Percentiles rank a stretch among this genome's conserved stretches.
These are phyloP conservation scores for Allium sativum DNA, from an alignment of 106 monocot species.

Conservation along the genomic window DNA sequence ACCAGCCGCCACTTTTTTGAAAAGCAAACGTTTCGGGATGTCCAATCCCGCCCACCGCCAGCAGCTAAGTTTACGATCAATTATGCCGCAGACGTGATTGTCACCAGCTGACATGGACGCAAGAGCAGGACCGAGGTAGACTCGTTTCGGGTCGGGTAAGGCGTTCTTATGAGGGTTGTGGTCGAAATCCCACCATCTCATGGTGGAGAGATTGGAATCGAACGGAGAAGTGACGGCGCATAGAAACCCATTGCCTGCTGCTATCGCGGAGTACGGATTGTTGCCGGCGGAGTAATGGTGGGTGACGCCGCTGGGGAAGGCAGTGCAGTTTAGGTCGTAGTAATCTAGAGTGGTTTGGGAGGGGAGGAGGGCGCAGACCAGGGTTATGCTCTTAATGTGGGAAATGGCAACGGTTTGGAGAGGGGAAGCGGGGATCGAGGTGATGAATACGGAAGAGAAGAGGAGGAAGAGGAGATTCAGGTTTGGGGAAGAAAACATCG, in stretches of 20 bases:
- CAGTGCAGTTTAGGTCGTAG: conserved; percentile 49
- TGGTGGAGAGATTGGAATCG: conserved; percentile 12
- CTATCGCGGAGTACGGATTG: conserved; percentile 48
- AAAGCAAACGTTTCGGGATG: conserved; percentile 3
- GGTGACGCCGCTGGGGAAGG: conserved; percentile 11
- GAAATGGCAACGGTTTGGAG: conserved; percentile 63
- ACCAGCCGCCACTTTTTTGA: conserved; percentile 56
- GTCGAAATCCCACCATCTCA: conserved; percentile 80
- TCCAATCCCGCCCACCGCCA: conserved; percentile 63
- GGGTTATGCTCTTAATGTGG: conserved; percentile 16
- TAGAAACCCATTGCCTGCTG: conserved; percentile 74
- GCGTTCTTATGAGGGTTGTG: neutral
- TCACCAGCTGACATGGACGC: conserved; percentile 33
- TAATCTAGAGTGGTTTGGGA: neutral
- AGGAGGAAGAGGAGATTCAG: neutral
- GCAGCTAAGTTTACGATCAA: conserved; percentile 22
- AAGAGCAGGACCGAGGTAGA: conserved; percentile 44
- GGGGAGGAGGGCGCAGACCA: conserved; percentile 62
- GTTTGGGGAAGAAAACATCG: conserved; percentile 23
- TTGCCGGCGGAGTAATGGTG: conserved; percentile 25
- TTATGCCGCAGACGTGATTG: conserved; percentile 69
- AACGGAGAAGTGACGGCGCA: conserved; percentile 35
- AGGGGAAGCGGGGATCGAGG: conserved; percentile 7
- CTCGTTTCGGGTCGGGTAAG: conserved; percentile 15
- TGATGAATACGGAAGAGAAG: conserved; percentile 4